Evolutionary conservation across 495 filamentous ascomycete species (phyloP).

Genomic region (Penicillium goetzii): DNA sequence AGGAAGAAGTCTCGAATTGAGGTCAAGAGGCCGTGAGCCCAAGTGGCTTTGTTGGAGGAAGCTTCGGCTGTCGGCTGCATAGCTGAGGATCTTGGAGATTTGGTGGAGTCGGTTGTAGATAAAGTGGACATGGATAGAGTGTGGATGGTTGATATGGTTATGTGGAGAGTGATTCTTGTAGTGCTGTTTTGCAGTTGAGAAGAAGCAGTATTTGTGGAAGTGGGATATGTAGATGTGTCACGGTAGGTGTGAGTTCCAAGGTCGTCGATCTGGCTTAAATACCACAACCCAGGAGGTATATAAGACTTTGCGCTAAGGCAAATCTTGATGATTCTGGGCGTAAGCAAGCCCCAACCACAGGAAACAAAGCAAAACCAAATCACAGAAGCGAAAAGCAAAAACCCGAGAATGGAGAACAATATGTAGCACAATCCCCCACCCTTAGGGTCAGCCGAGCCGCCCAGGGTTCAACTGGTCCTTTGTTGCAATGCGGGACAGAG

Average conservation of each 20-base stretch:
- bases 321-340: background rate
- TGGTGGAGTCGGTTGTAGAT: background rate
- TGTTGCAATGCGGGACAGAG: background rate
- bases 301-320: background rate
- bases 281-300: background rate
- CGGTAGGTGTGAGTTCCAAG: background rate
- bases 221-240: background rate
- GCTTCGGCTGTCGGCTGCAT: background rate
- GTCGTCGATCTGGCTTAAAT: background rate
- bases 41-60: slow-evolving; percentile 10
- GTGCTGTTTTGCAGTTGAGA: background rate
- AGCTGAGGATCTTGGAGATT: background rate
- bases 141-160: background rate
- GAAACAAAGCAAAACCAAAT: background rate
- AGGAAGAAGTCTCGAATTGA: slow-evolving; percentile 23
- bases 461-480: background rate
- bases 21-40: slow-evolving; percentile 17
- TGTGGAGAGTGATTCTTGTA: background rate
- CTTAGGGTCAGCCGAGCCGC: background rate
- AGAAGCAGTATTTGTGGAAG: background rate
- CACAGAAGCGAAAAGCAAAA: background rate
- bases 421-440: background rate
- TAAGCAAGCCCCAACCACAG: background rate
- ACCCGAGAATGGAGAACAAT: background rate
- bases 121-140: background rate